Evolutionary conservation across 2,329 filamentous ascomycete genomes (phyloP).

Genomic region (Pestalotiopsis sp.): DNA sequence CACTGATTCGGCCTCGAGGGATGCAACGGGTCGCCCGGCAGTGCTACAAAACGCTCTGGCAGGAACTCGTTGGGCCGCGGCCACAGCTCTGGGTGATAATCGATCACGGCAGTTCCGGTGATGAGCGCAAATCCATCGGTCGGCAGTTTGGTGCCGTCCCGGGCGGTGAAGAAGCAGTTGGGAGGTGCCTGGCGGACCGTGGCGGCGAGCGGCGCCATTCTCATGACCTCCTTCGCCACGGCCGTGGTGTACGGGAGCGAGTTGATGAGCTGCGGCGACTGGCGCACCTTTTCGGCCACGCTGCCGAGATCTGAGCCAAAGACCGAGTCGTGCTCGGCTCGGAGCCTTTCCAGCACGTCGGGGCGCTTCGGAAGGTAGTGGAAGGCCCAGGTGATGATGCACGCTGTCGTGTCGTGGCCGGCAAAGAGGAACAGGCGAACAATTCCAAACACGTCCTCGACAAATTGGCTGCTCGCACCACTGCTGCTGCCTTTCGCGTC

Average conservation of each 20-base stretch:
- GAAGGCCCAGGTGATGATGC: slow-evolving; percentile 23
- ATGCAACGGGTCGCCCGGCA: slow-evolving; percentile 23
- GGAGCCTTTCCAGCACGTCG: slow-evolving; percentile 1
- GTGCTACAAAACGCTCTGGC: slow-evolving; percentile 44
- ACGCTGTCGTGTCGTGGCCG: slow-evolving; percentile 30
- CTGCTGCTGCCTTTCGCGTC: not conserved
- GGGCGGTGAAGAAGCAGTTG: slow-evolving; percentile 39
- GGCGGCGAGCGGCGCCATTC: slow-evolving; percentile 51
- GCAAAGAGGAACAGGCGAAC: slow-evolving; percentile 28
- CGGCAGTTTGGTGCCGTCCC: slow-evolving; percentile 39
- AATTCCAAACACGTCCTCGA: slow-evolving; percentile 18
- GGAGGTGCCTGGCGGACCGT: slow-evolving; percentile 35
- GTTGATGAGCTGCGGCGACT: slow-evolving; percentile 47
- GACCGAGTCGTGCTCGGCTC: slow-evolving; percentile 28
- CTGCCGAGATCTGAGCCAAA: slow-evolving; percentile 43
- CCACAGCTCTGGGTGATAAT: slow-evolving; percentile 39
- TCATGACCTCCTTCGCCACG: slow-evolving; percentile 54
- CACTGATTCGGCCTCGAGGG: slow-evolving; percentile 28
- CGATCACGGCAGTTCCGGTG: slow-evolving; percentile 24
- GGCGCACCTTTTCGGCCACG: slow-evolving; percentile 37
- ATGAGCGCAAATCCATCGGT: slow-evolving; percentile 32
- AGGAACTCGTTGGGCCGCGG: slow-evolving; percentile 39
- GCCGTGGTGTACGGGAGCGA: slow-evolving; percentile 52
- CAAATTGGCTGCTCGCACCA: slow-evolving; percentile 9
- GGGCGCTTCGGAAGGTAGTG: slow-evolving; percentile 15